Evolutionary conservation across 2,329 filamentous ascomycete species (phyloP).

Genomic region (Nothophaeocryptopus gaeumannii): DNA sequence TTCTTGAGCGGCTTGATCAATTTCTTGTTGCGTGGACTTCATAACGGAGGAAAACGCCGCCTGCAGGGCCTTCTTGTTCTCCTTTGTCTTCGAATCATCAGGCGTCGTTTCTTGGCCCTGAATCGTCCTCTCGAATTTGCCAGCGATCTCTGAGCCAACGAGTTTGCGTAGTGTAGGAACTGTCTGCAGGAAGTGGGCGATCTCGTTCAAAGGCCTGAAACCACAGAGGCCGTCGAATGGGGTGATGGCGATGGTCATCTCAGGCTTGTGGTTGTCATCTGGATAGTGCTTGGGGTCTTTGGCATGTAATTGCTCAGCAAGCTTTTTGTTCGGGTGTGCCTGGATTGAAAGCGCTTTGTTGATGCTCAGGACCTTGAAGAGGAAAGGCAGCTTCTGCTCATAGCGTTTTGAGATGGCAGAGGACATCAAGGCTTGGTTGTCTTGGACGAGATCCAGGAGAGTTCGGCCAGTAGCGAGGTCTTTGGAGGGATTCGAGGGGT

Average conservation of each 20-base stretch:
- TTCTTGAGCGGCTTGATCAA: constrained; percentile 63
- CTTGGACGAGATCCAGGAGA: constrained; percentile 80
- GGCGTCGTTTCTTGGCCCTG: constrained; percentile 53
- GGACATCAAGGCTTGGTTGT: constrained; percentile 81
- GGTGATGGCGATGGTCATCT: constrained; percentile 98
- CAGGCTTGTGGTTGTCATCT: constrained; percentile 99
- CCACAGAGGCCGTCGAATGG: constrained; percentile 95
- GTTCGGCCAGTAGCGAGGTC: constrained; percentile 80
- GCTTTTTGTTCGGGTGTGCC: constrained; percentile 69
- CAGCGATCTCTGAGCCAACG: constrained; percentile 48
- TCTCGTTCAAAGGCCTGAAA: constrained; percentile 84
- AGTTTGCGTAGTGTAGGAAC: constrained; percentile 53
- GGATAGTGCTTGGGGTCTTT: constrained; percentile 92
- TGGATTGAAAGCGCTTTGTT: constrained; percentile 95
- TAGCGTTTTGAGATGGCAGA: constrained; percentile 70
- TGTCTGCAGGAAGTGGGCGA: constrained; percentile 74
- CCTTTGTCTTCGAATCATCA: constrained; percentile 44
- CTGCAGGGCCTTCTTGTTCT: constrained; percentile 76
- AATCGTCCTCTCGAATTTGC: constrained; percentile 45
- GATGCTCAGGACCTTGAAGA: constrained; percentile 97
- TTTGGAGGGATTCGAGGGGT: constrained; percentile 91
- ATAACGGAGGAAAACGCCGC: constrained; percentile 75
- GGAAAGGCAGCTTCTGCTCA: constrained; percentile 80
- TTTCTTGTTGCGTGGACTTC: constrained; percentile 65
- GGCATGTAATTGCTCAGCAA: constrained; percentile 82